These are phyloP conservation scores for Moesziomyces globuligerus DNA, from an alignment of 1,284 basidiomycete species.

Conservation along the genomic window DNA sequence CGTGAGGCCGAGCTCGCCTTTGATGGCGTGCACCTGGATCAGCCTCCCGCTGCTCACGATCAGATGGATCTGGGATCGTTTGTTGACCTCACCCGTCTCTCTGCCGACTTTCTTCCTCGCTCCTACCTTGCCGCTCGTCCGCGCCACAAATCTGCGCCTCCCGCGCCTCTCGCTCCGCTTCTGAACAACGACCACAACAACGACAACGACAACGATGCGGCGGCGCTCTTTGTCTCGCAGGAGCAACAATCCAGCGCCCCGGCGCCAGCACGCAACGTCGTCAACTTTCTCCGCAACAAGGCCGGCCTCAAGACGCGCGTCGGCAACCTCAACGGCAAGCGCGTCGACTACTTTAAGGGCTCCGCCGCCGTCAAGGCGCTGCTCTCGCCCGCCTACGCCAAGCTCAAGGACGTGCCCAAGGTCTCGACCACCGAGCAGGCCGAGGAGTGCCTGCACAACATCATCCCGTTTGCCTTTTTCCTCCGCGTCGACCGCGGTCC, in stretches of 20 bases:
- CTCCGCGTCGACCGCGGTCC: conserved; percentile 70
- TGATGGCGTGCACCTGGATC: conserved; percentile 5
- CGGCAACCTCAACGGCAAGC: conserved; percentile 91
- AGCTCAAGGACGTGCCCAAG: conserved; percentile 76
- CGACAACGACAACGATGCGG: background rate
- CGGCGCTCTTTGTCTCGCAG: conserved; percentile 22
- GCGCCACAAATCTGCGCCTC: background rate
- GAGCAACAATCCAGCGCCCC: conserved; percentile 63
- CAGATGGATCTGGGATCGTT: conserved; percentile 27
- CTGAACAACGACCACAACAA: too few species aligned
- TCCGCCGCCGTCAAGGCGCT: conserved; percentile 80
- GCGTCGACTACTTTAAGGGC: conserved; percentile 96
- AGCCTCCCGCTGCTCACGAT: conserved; percentile 2
- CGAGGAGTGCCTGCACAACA: conserved; percentile 74
- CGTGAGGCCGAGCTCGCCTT: background rate
- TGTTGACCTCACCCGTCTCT: conserved; percentile 34
- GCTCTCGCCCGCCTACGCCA: conserved; percentile 87
- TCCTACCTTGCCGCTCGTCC: too few species aligned
- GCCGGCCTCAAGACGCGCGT: conserved; percentile 88
- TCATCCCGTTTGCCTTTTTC: conserved; percentile 76
- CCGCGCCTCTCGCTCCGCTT: conserved; percentile 9
- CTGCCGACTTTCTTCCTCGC: conserved; percentile 13
- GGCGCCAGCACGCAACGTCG: conserved; percentile 50
- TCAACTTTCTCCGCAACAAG: conserved; percentile 64
- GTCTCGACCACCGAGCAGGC: conserved; percentile 80